Conservation (phyloP, 371 early-diverging fungal genomes). For the Coemansia sp. region DNA sequence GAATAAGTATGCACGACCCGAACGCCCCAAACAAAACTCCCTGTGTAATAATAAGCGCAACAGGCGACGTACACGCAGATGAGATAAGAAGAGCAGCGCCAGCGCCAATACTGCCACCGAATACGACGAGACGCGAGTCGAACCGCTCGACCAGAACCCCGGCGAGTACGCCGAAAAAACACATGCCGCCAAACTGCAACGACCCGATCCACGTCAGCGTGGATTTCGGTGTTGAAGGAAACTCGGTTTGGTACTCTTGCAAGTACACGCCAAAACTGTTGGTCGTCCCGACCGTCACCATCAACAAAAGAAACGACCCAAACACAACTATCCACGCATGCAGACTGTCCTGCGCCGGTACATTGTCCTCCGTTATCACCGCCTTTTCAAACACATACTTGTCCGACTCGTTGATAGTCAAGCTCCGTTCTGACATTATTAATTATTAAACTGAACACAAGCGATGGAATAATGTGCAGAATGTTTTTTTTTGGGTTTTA, state of each 20-base stretch:
- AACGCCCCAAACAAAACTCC: slow-evolving; percentile 67
- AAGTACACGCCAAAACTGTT: slow-evolving; percentile 39
- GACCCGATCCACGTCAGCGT: slow-evolving; percentile 38
- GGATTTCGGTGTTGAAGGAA: slow-evolving; percentile 19
- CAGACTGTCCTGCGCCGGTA: not conserved
- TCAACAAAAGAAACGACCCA: slow-evolving; percentile 21
- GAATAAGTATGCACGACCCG: slow-evolving; percentile 63
- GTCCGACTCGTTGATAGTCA: too few relatives aligned
- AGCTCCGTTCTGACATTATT: too few relatives aligned
- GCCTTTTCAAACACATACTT: not conserved
- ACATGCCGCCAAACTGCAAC: slow-evolving; percentile 33
- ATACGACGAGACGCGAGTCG: slow-evolving; percentile 7
- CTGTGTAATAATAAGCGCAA: slow-evolving; percentile 63
- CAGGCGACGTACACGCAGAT: slow-evolving; percentile 58
- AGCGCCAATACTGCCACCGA: slow-evolving; percentile 26
- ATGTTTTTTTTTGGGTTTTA: too few relatives aligned
- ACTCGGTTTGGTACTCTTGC: slow-evolving; percentile 27
- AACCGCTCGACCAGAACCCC: slow-evolving; percentile 34
- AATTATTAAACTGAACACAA: too few relatives aligned
- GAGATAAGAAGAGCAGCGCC: slow-evolving; percentile 61
- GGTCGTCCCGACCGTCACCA: slow-evolving; percentile 20
- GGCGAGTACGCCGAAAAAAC: slow-evolving; percentile 27
- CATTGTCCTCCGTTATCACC: not conserved
- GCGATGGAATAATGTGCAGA: too few relatives aligned
- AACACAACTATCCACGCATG: slow-evolving; percentile 30